Evolutionary conservation across 441 rosid genomes (phyloP).

Genomic region (Jatropha podagrica): DNA sequence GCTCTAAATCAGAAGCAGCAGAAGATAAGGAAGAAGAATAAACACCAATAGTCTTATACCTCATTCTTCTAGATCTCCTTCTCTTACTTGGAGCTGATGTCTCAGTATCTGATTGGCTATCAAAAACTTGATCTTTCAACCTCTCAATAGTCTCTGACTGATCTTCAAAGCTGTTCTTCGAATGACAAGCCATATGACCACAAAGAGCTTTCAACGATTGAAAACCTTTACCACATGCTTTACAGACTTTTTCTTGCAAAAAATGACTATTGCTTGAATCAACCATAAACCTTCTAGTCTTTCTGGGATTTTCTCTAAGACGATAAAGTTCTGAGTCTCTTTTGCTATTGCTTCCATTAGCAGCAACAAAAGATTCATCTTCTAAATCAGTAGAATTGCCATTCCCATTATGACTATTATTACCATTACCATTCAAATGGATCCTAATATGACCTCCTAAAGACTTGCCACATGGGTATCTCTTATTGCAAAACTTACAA

Average conservation of each 20-base stretch:
- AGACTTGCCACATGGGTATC: slow-evolving; percentile 79
- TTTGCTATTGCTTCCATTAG: slow-evolving; percentile 21
- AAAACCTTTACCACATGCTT: slow-evolving; percentile 79
- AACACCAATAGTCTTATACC: slow-evolving; percentile 33
- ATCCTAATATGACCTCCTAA: slow-evolving; percentile 90
- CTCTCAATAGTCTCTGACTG: slow-evolving; percentile 31
- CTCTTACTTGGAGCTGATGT: slow-evolving; percentile 48
- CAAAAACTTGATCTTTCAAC: slow-evolving; percentile 44
- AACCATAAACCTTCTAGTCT: slow-evolving; percentile 46
- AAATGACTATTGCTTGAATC: slow-evolving; percentile 38
- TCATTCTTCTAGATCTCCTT: slow-evolving; percentile 56
- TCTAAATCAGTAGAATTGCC: slow-evolving; percentile 30
- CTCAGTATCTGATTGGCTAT: slow-evolving; percentile 61
- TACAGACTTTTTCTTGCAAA: slow-evolving; percentile 45
- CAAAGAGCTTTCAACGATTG: slow-evolving; percentile 70
- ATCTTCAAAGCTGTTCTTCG: slow-evolving; percentile 46
- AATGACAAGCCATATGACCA: slow-evolving; percentile 74
- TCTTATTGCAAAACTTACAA: slow-evolving; percentile 74
- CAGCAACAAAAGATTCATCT: slow-evolving; percentile 26
- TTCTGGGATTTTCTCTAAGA: slow-evolving; percentile 76
- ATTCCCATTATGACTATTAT: background rate
- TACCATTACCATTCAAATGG: slow-evolving; percentile 41
- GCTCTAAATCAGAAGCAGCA: slow-evolving; percentile 57
- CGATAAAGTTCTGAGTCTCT: slow-evolving; percentile 35
- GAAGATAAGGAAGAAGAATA: slow-evolving; percentile 38